Evolutionary conservation across 331 rosid genomes (phyloP), one percentile per base, ranked within the genome.

Genomic region (Quercus phellos): DNA sequence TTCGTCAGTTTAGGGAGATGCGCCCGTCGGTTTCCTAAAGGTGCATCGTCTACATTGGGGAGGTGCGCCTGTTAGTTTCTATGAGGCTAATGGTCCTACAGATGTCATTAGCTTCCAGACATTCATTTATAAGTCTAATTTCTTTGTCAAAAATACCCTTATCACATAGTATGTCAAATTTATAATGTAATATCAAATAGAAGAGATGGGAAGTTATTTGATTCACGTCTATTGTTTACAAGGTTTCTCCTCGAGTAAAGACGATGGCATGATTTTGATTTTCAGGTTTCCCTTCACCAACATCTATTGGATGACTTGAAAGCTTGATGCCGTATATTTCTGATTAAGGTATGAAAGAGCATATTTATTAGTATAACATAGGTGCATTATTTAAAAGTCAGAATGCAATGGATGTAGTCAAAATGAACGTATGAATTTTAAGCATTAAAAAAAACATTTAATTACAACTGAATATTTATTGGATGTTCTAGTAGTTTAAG

Each of bases 261-360:
- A 94, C 70, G 81, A 94, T 89, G 77, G 98, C 98, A 89, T 94
- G 99, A 71, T 94, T 94, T 90, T 94, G 97, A 82, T 94, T 94
- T 86, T 94, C 99, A 58, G 99, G 99, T 80, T 89, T 94, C 72
- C 99, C 99, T 89, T 94, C 99, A 46, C 99, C 97, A 73, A 94
- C 90, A 24, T 56, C 92, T 51, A 92, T 86, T 29, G 99, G 99
- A 81, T 86, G 77, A 73, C 99, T 97, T 53, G 97, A 97, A 73
- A 94, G 99, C 90, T 86, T 94, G 89, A 94, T 92, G 74, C 97
- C 95, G 87, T 94, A 94, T 77, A 94, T 89, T 92, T 94, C 97
- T 97, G 92, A 71, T 55, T 61, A 77, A 85, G 67, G 56, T 27
- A 73, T 51, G 66, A 55, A 74, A 46, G 60, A 73, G 30, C 30